Conservation (phyloP, 1,139 yeast species). For the Yamadazyma epiphylla region DNA sequence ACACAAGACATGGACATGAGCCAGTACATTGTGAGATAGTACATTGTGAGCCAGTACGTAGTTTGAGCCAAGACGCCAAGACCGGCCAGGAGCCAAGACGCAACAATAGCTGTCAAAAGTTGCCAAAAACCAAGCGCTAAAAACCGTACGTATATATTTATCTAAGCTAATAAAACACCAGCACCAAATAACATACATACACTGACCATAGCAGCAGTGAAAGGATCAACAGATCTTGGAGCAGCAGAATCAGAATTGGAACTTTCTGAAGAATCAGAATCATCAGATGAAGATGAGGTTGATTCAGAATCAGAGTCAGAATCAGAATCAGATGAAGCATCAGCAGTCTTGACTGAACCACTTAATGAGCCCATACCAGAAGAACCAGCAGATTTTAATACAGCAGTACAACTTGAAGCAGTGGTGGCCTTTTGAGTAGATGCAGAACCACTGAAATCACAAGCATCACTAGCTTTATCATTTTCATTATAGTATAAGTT, state of each 20-base stretch:
- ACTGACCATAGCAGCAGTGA: slow-evolving; percentile 9
- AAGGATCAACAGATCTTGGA: slow-evolving; percentile 13
- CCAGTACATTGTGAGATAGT: too few species aligned
- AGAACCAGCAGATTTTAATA: slow-evolving; percentile 23
- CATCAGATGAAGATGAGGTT: slow-evolving; percentile 13
- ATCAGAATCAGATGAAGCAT: slow-evolving; percentile 14
- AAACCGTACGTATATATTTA: too few species aligned
- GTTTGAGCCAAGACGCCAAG: too few species aligned
- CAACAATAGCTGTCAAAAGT: too few species aligned
- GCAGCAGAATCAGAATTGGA: slow-evolving; percentile 19
- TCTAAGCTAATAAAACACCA: slow-evolving; percentile 13
- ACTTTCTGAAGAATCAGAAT: slow-evolving; percentile 23
- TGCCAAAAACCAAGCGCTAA: too few species aligned
- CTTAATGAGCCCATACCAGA: slow-evolving; percentile 24
- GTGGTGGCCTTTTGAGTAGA: slow-evolving; percentile 25
- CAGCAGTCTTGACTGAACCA: slow-evolving; percentile 15
- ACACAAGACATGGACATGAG: too few species aligned
- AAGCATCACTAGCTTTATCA: slow-evolving; percentile 26
- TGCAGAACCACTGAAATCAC: slow-evolving; percentile 43
- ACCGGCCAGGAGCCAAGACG: too few species aligned
- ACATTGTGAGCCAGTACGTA: too few species aligned
- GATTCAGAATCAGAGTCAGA: slow-evolving; percentile 15
- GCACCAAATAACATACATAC: slow-evolving; percentile 15
- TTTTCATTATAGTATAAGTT: slow-evolving; percentile 36
- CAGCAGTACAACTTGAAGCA: slow-evolving; percentile 29